These are phyloP conservation scores for Saccharomycopsis crataegensis DNA, from an alignment of 1,139 yeast genomes.

Conservation along the genomic window DNA sequence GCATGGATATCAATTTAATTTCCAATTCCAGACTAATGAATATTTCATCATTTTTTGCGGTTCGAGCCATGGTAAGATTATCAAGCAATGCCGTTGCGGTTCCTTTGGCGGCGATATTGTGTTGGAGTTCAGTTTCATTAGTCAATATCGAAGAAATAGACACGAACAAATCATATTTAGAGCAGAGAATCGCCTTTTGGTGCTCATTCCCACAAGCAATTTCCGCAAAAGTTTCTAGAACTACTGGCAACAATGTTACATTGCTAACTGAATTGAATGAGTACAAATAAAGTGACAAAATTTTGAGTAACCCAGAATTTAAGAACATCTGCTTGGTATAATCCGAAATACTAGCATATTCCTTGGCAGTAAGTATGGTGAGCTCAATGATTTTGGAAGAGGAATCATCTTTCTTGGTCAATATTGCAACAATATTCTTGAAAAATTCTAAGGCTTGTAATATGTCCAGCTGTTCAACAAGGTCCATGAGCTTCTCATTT, in stretches of 20 bases:
- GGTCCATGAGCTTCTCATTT: slow-evolving; percentile 6
- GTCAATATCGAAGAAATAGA: slow-evolving; percentile 6
- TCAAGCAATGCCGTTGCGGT: slow-evolving; percentile 10
- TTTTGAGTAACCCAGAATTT: slow-evolving; percentile 11
- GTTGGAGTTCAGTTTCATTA: background rate
- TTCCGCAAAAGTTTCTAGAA: slow-evolving; percentile 8
- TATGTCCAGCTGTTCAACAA: slow-evolving; percentile 6
- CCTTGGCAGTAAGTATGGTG: slow-evolving; percentile 6
- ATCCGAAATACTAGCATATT: slow-evolving; percentile 10
- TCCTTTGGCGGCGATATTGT: slow-evolving; percentile 5
- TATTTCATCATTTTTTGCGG: slow-evolving; percentile 8
- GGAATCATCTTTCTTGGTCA: slow-evolving; percentile 12
- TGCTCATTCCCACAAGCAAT: slow-evolving; percentile 14
- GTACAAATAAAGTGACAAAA: slow-evolving; percentile 13
- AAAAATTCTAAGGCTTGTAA: slow-evolving; percentile 10
- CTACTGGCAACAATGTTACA: slow-evolving; percentile 8
- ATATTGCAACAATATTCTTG: slow-evolving; percentile 12
- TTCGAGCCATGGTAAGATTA: slow-evolving; percentile 1
- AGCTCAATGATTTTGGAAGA: slow-evolving; percentile 11
- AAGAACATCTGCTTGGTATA: slow-evolving; percentile 13
- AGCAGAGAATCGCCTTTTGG: slow-evolving; percentile 10
- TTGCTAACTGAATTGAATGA: slow-evolving; percentile 6
- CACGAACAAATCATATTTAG: slow-evolving; percentile 15
- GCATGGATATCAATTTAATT: slow-evolving; percentile 10
- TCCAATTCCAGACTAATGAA: slow-evolving; percentile 7